Evolutionary conservation across 2,329 filamentous ascomycete genomes (phyloP).

Genomic region (Lasiodiplodia citricola): DNA sequence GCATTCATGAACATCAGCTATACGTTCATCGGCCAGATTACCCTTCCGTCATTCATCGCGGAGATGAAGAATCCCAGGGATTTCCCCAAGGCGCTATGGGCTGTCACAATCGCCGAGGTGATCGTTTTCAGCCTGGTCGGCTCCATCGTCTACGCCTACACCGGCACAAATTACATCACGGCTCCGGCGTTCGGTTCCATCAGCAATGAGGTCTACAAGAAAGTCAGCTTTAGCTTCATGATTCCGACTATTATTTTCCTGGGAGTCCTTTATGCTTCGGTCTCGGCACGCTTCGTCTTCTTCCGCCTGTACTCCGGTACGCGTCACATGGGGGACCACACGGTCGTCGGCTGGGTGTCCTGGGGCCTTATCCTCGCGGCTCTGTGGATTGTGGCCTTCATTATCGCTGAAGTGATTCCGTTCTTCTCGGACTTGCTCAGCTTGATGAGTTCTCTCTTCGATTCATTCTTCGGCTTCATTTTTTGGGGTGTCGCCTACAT

Average conservation of each 20-base stretch:
- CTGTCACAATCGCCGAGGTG: constrained; percentile 85
- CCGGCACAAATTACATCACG: constrained; percentile 87
- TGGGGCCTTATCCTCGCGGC: constrained; percentile 77
- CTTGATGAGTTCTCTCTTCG: constrained; percentile 85
- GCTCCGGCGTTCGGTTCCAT: constrained; percentile 87
- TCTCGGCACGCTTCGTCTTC: constrained; percentile 89
- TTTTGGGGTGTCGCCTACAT: constrained; percentile 89
- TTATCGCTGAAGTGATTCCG: constrained; percentile 90
- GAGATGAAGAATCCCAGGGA: constrained; percentile 85
- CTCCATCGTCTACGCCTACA: constrained; percentile 81
- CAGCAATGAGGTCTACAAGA: constrained; percentile 75
- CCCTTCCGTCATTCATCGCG: constrained; percentile 90
- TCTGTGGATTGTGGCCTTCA: constrained; percentile 87
- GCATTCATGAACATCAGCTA: constrained; percentile 96
- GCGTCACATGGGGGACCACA: constrained; percentile 80
- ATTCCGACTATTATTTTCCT: constrained; percentile 92
- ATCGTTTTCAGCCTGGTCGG: constrained; percentile 86
- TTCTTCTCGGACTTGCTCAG: constrained; percentile 83
- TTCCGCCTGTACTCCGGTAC: constrained; percentile 85
- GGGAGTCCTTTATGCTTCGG: constrained; percentile 87
- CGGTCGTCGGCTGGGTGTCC: constrained; percentile 75
- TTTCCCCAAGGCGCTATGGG: constrained; percentile 92
- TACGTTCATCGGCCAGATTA: constrained; percentile 95
- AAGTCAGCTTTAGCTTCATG: constrained; percentile 93
- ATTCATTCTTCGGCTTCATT: constrained; percentile 94